Evolutionary conservation across 805 yeast species (phyloP), one percentile per base, ranked within the genome.

Genomic region (Yarrowia divulgata): DNA sequence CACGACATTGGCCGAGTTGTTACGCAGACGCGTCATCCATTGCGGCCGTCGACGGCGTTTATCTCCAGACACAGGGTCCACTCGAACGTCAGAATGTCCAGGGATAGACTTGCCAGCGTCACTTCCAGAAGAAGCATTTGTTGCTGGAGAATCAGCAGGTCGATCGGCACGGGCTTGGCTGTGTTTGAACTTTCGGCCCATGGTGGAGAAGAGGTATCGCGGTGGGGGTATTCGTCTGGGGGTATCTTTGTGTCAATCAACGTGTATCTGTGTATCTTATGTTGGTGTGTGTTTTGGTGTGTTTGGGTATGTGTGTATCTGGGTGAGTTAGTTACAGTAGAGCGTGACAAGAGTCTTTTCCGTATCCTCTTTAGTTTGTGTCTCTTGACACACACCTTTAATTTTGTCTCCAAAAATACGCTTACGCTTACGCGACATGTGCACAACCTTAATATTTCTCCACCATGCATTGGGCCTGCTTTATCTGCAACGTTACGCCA

Each of bases 41-140:
- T 60, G 66, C 6, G 66, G 66, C 14, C 66, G 66, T 6, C 66
- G 66, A 32, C 52, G 66, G 34, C 66, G 66, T 45, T 60, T 60
- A 60, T 45, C 52, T 60, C 66, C 52, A 60, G 42, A 42, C 50
- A 45, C 52, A 60, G 42, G 66, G 18, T 45, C 66, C 66, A 57
- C 37, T 57, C 63, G 63, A 57, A 57, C 39, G 12, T 57, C 63
- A 57, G 48, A 57, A 57, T 57, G 63, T 40, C 63, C 63, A 57
- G 63, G 63, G 48, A 57, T 57, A 57, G 63, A 3, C 46, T 57
- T 42, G 37, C 63, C 63, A 57, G 63, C 48, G 48, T 57, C 63
- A 57, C 63, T 42, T 57, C 63, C 63, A 57, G 37, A 23, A 57
- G 63, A 23, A 57, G 63, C 48, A 57, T 23, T 57, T 57, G 39